Percentiles rank a stretch among this genome's conserved stretches.
These are phyloP conservation scores for Extremus antarcticus DNA, from an alignment of 495 filamentous ascomycete genomes.

Conservation along the genomic window DNA sequence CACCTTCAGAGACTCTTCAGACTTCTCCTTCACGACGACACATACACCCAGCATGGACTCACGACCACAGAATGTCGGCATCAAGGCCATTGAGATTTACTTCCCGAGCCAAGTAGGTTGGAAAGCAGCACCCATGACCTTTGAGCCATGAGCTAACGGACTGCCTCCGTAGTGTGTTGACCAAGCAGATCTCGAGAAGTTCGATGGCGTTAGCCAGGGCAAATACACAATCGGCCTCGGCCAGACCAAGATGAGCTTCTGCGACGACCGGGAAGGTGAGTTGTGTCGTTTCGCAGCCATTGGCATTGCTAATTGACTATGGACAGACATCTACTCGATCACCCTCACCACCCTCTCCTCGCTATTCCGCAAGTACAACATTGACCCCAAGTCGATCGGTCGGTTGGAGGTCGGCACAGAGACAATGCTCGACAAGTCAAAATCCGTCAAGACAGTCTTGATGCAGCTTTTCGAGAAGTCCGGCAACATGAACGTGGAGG, in stretches of 20 bases:
- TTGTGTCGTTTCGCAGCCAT: slow-evolving; percentile 6
- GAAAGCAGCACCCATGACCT: background rate
- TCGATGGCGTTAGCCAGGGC: slow-evolving; percentile 86
- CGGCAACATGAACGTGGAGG: slow-evolving; percentile 86
- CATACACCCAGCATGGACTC: slow-evolving; percentile 63
- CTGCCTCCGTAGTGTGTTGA: slow-evolving; percentile 68
- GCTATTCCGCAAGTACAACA: slow-evolving; percentile 83
- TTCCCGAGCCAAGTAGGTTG: slow-evolving; percentile 80
- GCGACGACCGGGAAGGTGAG: slow-evolving; percentile 94
- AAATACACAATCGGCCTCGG: slow-evolving; percentile 99
- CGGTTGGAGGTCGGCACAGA: slow-evolving; percentile 96
- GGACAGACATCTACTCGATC: slow-evolving; percentile 92
- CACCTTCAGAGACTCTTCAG: slow-evolving; percentile 43
- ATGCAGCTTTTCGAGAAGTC: slow-evolving; percentile 91
- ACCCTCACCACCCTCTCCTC: slow-evolving; percentile 79
- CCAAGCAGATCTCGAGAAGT: slow-evolving; percentile 90
- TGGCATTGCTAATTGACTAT: background rate
- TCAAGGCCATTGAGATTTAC: slow-evolving; percentile 99
- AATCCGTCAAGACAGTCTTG: slow-evolving; percentile 98
- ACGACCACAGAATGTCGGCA: slow-evolving; percentile 92
- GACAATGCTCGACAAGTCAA: slow-evolving; percentile 97
- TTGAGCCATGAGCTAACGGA: slow-evolving; percentile 7
- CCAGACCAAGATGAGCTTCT: slow-evolving; percentile 99
- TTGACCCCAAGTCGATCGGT: slow-evolving; percentile 82
- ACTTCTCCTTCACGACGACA: slow-evolving; percentile 57